Percentiles rank a stretch among this genome's conserved stretches.
These are phyloP conservation scores for Corymbia maculata DNA, from an alignment of 345 rosid genomes.

Conservation along the genomic window DNA sequence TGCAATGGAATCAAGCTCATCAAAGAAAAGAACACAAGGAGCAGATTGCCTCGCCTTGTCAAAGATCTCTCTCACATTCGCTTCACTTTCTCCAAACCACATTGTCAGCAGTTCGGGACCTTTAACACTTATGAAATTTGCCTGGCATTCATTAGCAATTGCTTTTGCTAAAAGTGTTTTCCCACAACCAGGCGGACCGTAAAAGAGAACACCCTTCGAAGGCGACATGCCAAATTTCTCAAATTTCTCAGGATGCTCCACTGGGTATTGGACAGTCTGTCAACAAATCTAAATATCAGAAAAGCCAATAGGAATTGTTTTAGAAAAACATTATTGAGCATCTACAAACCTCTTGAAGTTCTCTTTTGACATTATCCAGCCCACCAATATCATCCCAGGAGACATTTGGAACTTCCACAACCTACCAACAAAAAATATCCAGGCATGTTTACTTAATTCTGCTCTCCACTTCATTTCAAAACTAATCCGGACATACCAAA, in stretches of 20 bases:
- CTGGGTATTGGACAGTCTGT: conserved; percentile 96
- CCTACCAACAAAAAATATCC: conserved; percentile 25
- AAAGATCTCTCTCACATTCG: conserved; percentile 88
- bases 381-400: conserved; percentile 94
- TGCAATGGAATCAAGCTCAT: conserved; percentile 94
- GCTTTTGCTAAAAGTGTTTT: conserved; percentile 94
- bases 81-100: conserved; percentile 99
- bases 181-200: conserved; percentile 98
- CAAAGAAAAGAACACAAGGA: conserved; percentile 91
- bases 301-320: neutral
- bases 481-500: neutral
- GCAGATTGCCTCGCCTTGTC: conserved; percentile 96
- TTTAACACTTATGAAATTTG: conserved; percentile 87
- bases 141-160: conserved; percentile 92
- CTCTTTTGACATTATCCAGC: conserved; percentile 85
- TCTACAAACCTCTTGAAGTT: conserved; percentile 75
- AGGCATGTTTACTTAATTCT: neutral
- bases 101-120: conserved; percentile 93
- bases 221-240: conserved; percentile 97
- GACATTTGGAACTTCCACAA: conserved; percentile 89
- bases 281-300: neutral
- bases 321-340: neutral
- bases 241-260: conserved; percentile 95
- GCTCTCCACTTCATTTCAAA: neutral
- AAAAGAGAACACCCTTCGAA: conserved; percentile 90